Percentiles rank a stretch among this genome's conserved stretches.
Conservation (phyloP, 768 basidiomycete species). For the Amanita muscaria region DNA sequence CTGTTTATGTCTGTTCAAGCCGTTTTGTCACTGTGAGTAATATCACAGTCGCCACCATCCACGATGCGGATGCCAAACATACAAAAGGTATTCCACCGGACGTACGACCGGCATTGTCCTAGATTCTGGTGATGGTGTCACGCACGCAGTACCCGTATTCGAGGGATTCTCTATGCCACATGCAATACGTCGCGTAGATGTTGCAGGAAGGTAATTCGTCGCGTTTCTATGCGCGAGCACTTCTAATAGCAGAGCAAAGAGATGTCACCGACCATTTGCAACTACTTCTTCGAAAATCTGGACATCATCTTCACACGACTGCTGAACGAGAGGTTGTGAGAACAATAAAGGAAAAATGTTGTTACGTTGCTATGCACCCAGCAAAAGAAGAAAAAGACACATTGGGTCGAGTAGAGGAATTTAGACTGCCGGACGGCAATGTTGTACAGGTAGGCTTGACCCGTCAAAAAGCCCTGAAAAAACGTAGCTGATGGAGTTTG, state of each 20-base stretch:
- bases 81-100: constrained; percentile 86
- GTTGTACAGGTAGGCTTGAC: constrained; percentile 61
- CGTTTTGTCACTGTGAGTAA: constrained; percentile 82
- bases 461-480: constrained; percentile 10
- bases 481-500: constrained; percentile 11
- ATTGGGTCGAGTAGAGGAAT: constrained; percentile 71
- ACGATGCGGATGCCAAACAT: not conserved
- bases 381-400: constrained; percentile 93
- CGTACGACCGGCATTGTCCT: constrained; percentile 98
- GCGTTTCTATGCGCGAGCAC: constrained; percentile 2
- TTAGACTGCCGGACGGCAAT: constrained; percentile 92
- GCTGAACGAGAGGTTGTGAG: constrained; percentile 96
- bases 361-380: constrained; percentile 90
- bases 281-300: constrained; percentile 85
- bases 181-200: constrained; percentile 91
- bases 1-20: constrained; percentile 96
- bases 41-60: constrained; percentile 2
- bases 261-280: constrained; percentile 97
- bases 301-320: constrained; percentile 91
- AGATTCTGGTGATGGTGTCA: constrained; percentile 98
- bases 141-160: constrained; percentile 97
- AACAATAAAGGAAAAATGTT: constrained; percentile 97
- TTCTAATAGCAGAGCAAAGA: constrained; percentile 32
- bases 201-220: constrained; percentile 73
- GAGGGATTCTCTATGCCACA: constrained; percentile 99